phyloP scores from a whole-genome alignment of 495 filamentous ascomycete genomes.

The Penicillium flavigenum region DNA sequence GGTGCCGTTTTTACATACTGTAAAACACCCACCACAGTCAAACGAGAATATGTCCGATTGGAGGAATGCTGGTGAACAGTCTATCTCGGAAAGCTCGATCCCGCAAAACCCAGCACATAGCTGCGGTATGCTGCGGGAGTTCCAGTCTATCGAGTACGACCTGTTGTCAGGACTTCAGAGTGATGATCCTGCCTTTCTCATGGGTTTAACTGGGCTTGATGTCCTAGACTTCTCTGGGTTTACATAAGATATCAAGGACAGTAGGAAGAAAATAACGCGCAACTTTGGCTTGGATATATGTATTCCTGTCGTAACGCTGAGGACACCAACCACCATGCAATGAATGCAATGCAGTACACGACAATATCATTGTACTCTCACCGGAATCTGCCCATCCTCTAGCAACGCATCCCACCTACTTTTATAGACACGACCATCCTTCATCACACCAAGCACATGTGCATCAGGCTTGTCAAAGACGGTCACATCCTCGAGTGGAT shows the following conservation, averaged over 20 bases:
- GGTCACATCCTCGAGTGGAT: conserved; percentile 53
- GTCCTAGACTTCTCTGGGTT: conserved; percentile 23
- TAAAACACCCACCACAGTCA: not conserved
- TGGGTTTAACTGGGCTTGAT: conserved; percentile 29
- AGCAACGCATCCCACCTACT: conserved; percentile 44
- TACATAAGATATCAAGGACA: not conserved
- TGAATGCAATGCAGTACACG: not conserved
- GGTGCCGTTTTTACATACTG: not conserved
- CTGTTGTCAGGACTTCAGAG: conserved; percentile 12
- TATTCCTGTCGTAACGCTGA: too few relatives aligned
- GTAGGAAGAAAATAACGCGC: not conserved
- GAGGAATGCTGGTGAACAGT: conserved; percentile 1
- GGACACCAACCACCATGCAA: too few relatives aligned
- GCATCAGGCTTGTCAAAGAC: conserved; percentile 48
- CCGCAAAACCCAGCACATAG: not conserved
- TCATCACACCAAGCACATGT: conserved; percentile 48
- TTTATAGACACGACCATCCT: conserved; percentile 48
- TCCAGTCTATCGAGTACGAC: not conserved
- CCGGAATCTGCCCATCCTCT: conserved; percentile 31
- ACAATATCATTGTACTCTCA: conserved; percentile 22
- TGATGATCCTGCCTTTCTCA: conserved; percentile 25
- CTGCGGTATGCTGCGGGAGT: not conserved
- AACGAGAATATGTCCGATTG: not conserved
- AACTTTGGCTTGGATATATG: too few relatives aligned
- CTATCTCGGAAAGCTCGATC: not conserved